Conservation (phyloP, 352 stramenopile species). For the Pythium chondricola region DNA sequence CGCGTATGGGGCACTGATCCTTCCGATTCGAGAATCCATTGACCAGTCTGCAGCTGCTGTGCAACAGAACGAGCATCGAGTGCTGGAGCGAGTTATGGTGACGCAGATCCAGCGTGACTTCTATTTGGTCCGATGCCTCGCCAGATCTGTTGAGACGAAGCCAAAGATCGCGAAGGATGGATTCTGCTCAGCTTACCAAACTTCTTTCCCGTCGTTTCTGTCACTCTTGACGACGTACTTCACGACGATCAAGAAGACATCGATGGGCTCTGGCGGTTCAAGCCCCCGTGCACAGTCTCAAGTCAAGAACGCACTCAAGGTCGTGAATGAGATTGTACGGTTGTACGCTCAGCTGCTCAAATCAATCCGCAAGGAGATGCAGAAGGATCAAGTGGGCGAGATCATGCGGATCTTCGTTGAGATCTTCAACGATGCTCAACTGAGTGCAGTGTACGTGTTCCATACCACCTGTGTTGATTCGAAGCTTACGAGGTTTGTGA, state of each 20-base stretch:
- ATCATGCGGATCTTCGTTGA: conserved; percentile 76
- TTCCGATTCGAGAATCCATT: conserved; percentile 67
- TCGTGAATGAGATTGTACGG: conserved; percentile 76
- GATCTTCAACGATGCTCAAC: conserved; percentile 70
- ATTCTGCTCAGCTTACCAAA: conserved; percentile 61
- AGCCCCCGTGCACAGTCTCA: conserved; percentile 21
- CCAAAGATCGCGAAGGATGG: conserved; percentile 70
- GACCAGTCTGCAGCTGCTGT: conserved; percentile 58
- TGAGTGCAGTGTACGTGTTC: conserved; percentile 48
- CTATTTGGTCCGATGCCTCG: conserved; percentile 60
- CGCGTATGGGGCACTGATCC: conserved; percentile 48
- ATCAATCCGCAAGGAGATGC: conserved; percentile 80
- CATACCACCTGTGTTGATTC: not conserved
- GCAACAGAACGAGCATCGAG: conserved; percentile 66
- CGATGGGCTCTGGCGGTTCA: conserved; percentile 15
- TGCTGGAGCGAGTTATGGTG: conserved; percentile 60
- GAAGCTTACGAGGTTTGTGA: not conserved
- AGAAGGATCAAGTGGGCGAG: conserved; percentile 57
- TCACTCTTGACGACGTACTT: conserved; percentile 68
- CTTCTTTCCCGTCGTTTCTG: conserved; percentile 49
- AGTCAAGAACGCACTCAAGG: conserved; percentile 58
- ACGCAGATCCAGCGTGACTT: conserved; percentile 63
- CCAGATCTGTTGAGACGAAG: conserved; percentile 64
- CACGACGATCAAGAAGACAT: conserved; percentile 47
- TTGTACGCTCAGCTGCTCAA: conserved; percentile 74